Evolutionary conservation across 345 rosid genomes (phyloP).

Genomic region (Pistacia vera): DNA sequence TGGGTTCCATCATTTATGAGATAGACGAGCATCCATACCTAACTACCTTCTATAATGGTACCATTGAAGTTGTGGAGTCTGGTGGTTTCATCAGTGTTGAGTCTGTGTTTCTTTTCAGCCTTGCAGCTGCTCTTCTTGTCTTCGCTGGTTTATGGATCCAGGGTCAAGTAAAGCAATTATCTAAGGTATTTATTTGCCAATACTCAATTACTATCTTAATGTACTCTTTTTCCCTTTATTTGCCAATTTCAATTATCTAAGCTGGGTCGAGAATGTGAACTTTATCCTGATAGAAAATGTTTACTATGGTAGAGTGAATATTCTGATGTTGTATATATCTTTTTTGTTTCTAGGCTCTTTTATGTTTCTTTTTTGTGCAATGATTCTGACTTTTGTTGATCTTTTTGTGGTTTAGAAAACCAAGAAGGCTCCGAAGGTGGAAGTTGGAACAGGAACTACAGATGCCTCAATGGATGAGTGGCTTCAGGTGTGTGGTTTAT

Average conservation of each 20-base stretch:
- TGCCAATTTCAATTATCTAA: too few relatives aligned
- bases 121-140: slow-evolving; percentile 64
- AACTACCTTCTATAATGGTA: slow-evolving; percentile 77
- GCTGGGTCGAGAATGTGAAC: not conserved
- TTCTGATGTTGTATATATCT: not conserved
- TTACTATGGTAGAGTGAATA: not conserved
- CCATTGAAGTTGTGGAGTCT: slow-evolving; percentile 87
- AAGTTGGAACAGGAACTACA: slow-evolving; percentile 71
- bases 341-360: not conserved
- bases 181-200: slow-evolving; percentile 55
- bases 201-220: not conserved
- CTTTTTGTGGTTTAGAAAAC: slow-evolving; percentile 56
- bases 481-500: slow-evolving; percentile 68
- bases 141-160: slow-evolving; percentile 70
- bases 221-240: not conserved
- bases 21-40: slow-evolving; percentile 79
- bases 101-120: slow-evolving; percentile 82
- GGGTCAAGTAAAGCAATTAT: slow-evolving; percentile 61
- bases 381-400: not conserved
- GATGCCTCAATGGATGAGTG: slow-evolving; percentile 90
- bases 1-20: slow-evolving; percentile 76
- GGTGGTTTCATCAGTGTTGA: slow-evolving; percentile 81
- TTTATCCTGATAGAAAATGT: not conserved
- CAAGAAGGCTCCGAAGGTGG: slow-evolving; percentile 78
- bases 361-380: not conserved